phyloP scores from a whole-genome alignment of 2,329 filamentous ascomycete species.

The Fusarium compactum region DNA sequence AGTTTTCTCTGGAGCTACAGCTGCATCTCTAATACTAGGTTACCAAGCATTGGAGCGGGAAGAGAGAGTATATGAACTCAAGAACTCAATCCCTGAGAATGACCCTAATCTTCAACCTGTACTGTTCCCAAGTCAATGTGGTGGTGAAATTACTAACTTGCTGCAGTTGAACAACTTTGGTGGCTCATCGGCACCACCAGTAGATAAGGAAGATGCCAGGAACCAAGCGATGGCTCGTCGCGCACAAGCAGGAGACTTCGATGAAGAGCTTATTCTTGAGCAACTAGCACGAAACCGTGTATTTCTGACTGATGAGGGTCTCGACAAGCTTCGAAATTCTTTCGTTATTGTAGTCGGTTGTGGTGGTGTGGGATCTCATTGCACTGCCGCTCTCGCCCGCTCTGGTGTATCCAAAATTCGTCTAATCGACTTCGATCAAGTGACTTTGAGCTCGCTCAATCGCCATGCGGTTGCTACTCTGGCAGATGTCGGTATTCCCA shows the following conservation, averaged over 20 bases:
- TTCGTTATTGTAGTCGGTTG: slow-evolving; percentile 93
- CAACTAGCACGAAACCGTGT: slow-evolving; percentile 93
- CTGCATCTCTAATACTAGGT: slow-evolving; percentile 70
- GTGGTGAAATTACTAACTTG: slow-evolving; percentile 21
- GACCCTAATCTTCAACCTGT: slow-evolving; percentile 41
- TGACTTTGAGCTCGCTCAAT: slow-evolving; percentile 93
- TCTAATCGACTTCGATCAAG: slow-evolving; percentile 97
- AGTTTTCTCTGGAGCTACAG: slow-evolving; percentile 70
- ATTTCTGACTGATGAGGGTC: slow-evolving; percentile 86
- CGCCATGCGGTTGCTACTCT: slow-evolving; percentile 95
- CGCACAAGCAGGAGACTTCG: slow-evolving; percentile 73
- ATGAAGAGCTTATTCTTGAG: slow-evolving; percentile 88
- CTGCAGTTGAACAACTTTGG: slow-evolving; percentile 71
- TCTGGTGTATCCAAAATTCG: slow-evolving; percentile 91
- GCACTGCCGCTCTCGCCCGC: slow-evolving; percentile 83
- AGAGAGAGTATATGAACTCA: slow-evolving; percentile 67
- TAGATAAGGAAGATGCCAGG: slow-evolving; percentile 71
- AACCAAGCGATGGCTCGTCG: slow-evolving; percentile 69
- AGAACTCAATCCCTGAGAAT: slow-evolving; percentile 67
- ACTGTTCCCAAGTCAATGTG: background rate
- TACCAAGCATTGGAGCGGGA: slow-evolving; percentile 71
- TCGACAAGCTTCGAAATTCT: slow-evolving; percentile 80
- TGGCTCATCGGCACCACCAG: slow-evolving; percentile 59
- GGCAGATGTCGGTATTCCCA: slow-evolving; percentile 91
- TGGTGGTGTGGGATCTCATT: slow-evolving; percentile 95